These are phyloP conservation scores for Pyrenopolyporus hunteri DNA, from an alignment of 495 filamentous ascomycete genomes.

Conservation along the genomic window DNA sequence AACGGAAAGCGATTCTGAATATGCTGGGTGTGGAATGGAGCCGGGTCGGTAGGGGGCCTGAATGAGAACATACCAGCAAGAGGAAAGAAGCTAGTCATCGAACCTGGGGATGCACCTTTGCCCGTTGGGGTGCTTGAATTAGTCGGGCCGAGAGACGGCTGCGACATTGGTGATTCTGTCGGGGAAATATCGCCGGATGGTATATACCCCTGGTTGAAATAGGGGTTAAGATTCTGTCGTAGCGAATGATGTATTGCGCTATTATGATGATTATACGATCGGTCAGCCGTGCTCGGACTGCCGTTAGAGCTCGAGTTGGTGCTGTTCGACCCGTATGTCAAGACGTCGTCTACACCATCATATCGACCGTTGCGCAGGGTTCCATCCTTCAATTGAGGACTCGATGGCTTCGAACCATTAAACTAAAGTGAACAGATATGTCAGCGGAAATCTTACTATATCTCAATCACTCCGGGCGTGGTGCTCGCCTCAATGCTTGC, in stretches of 20 bases:
- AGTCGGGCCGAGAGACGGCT: slow-evolving; percentile 26
- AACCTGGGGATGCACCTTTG: slow-evolving; percentile 33
- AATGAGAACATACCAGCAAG: slow-evolving; percentile 50
- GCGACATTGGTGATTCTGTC: slow-evolving; percentile 42
- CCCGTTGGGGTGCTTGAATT: slow-evolving; percentile 30
- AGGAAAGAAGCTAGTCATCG: slow-evolving; percentile 37
- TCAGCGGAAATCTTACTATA: slow-evolving; percentile 28
- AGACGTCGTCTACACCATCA: slow-evolving; percentile 44
- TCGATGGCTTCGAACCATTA: slow-evolving; percentile 52
- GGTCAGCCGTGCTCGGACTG: slow-evolving; percentile 44
- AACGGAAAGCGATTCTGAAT: slow-evolving; percentile 50
- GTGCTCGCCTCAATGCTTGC: slow-evolving; percentile 39
- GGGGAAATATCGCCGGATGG: slow-evolving; percentile 41
- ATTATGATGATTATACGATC: slow-evolving; percentile 40
- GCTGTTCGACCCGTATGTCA: slow-evolving; percentile 36
- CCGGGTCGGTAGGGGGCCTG: slow-evolving; percentile 34
- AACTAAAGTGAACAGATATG: slow-evolving; percentile 44
- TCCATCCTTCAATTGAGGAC: slow-evolving; percentile 46
- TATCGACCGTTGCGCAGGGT: slow-evolving; percentile 38
- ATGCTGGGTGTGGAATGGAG: slow-evolving; percentile 44
- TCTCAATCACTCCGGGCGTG: slow-evolving; percentile 7
- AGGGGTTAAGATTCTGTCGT: slow-evolving; percentile 43
- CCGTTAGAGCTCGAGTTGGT: slow-evolving; percentile 46
- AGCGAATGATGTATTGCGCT: slow-evolving; percentile 50
- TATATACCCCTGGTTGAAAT: slow-evolving; percentile 41